Percentiles rank a stretch among this genome's conserved stretches.
These are phyloP conservation scores for Apiosordaria backusii DNA, from an alignment of 495 filamentous ascomycete species.

Conservation along the genomic window DNA sequence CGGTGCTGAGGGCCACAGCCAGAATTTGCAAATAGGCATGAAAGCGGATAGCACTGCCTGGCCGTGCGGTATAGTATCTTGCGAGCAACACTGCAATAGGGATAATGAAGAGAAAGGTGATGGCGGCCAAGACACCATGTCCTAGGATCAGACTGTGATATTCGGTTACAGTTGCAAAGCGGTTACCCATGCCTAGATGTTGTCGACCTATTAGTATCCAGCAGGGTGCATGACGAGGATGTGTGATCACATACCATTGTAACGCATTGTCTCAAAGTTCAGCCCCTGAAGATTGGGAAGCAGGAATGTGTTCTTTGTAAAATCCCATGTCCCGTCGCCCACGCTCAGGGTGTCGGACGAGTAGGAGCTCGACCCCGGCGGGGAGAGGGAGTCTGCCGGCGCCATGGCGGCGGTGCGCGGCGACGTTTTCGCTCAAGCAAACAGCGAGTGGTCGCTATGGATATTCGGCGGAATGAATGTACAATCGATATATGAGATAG, in stretches of 20 bases:
- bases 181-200: conserved; percentile 78
- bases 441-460: not conserved
- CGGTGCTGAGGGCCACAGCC: conserved; percentile 66
- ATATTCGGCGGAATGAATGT: not conserved
- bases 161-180: conserved; percentile 68
- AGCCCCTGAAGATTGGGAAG: conserved; percentile 81
- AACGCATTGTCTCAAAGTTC: conserved; percentile 91
- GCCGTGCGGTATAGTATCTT: conserved; percentile 62
- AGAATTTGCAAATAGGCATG: conserved; percentile 89
- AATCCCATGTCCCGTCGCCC: conserved; percentile 91
- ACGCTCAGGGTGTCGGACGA: conserved; percentile 77
- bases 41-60: conserved; percentile 64
- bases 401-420: conserved; percentile 44
- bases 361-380: conserved; percentile 79
- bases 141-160: conserved; percentile 78
- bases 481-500: not conserved
- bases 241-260: conserved; percentile 67
- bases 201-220: conserved; percentile 1
- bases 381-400: conserved; percentile 56
- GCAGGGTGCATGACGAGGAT: not conserved
- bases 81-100: conserved; percentile 73
- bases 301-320: conserved; percentile 76
- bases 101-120: conserved; percentile 82
- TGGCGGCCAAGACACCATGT: conserved; percentile 80
- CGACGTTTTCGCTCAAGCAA: conserved; percentile 12